phyloP scores from a whole-genome alignment of 805 yeast genomes.

The Brettanomyces naardenensis region DNA sequence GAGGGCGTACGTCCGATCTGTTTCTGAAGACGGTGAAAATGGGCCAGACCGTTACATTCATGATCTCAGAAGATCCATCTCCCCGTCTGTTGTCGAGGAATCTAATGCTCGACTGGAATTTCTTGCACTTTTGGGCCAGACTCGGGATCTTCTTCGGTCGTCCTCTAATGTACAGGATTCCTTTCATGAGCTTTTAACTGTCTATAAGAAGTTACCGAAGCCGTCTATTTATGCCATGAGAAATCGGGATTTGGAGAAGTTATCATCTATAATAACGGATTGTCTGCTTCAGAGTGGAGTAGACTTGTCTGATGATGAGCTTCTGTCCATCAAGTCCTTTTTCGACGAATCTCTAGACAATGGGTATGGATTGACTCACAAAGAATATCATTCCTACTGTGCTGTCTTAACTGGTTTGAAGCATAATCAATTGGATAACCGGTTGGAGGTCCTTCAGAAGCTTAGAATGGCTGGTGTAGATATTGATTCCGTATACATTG shows the following conservation, averaged over 20 bases:
- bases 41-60: not conserved
- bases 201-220: not conserved
- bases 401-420: not conserved
- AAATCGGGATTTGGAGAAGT: not conserved
- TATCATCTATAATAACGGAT: not conserved
- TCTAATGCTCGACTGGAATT: not conserved
- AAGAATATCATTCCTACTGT: slow-evolving; percentile 1
- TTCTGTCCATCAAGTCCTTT: not conserved
- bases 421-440: not conserved
- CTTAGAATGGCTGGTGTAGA: not conserved
- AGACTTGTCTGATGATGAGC: not conserved
- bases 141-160: not conserved
- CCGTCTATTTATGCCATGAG: not conserved
- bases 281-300: not conserved
- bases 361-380: slow-evolving; percentile 3
- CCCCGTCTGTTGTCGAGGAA: not conserved
- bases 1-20: not conserved
- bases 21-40: not conserved
- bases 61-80: not conserved
- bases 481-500: not conserved
- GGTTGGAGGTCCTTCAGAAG: not conserved
- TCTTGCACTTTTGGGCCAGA: not conserved
- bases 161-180: not conserved
- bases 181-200: not conserved
- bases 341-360: not conserved